A percentile compares a stretch with the other conserved stretches of the same genome.
phyloP scores from a whole-genome alignment of 139 green algal species.

The Closterium sp. region DNA sequence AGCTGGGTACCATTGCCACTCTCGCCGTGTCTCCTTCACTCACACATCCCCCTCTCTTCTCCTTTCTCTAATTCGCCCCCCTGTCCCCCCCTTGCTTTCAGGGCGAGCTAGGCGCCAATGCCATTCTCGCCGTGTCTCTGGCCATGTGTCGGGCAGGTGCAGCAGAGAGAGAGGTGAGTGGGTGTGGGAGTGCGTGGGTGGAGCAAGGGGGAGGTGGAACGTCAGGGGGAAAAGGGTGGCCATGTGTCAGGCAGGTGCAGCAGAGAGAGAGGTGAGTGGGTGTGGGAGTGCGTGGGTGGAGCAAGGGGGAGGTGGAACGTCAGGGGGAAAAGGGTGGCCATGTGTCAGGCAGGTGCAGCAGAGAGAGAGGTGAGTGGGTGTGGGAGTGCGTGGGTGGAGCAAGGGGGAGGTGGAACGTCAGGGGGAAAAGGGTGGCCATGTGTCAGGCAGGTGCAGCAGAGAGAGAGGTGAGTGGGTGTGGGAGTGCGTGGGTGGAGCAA shows the following conservation, averaged over 20 bases:
- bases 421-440: too few relatives aligned
- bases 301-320: neutral
- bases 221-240: too few relatives aligned
- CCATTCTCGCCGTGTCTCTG: conserved; percentile 96
- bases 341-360: too few relatives aligned
- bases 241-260: neutral
- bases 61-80: neutral
- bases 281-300: neutral
- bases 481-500: too few relatives aligned
- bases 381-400: too few relatives aligned
- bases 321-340: too few relatives aligned
- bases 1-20: neutral
- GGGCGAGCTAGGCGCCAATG: conserved; percentile 94
- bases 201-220: neutral
- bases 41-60: neutral
- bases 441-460: too few relatives aligned
- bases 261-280: neutral
- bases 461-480: too few relatives aligned
- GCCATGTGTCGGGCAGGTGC: conserved; percentile 89
- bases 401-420: too few relatives aligned
- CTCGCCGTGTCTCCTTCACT: too few relatives aligned
- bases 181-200: too few relatives aligned
- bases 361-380: too few relatives aligned
- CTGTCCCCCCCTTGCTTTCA: neutral
- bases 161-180: conserved; percentile 76